Evolutionary conservation across 1,284 basidiomycete genomes (phyloP).

Genomic region (Quambalaria eucalypti): DNA sequence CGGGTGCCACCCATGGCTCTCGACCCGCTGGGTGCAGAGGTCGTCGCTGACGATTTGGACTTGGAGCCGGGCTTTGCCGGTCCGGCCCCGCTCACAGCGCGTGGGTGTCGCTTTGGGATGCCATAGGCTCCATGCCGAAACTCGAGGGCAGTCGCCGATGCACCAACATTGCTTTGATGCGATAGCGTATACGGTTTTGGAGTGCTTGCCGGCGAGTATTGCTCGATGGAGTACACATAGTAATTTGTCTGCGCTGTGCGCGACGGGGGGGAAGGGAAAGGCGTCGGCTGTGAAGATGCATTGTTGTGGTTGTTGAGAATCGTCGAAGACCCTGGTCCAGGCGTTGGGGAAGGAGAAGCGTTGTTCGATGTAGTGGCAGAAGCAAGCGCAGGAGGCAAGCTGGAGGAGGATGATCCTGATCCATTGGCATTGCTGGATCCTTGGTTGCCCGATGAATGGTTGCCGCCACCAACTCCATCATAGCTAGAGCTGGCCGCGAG

Average conservation of each 20-base stretch:
- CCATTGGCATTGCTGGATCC: background rate
- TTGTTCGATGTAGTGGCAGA: background rate
- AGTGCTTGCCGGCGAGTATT: background rate
- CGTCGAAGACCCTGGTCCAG: background rate
- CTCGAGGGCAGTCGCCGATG: conserved; percentile 4
- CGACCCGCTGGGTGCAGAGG: conserved; percentile 1
- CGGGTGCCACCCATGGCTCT: conserved; percentile 22
- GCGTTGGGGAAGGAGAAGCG: background rate
- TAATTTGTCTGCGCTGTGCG: background rate
- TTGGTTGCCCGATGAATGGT: background rate
- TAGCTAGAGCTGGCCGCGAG: background rate
- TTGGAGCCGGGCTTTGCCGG: too few relatives aligned
- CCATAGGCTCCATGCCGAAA: conserved; percentile 49
- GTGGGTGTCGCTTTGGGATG: conserved; percentile 47
- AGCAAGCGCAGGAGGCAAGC: background rate
- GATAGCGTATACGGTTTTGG: background rate
- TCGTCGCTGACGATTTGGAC: conserved; percentile 10
- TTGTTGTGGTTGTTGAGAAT: background rate
- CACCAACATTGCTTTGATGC: background rate
- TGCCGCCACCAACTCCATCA: background rate
- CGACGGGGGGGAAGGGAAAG: background rate
- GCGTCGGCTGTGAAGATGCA: background rate
- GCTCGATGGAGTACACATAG: background rate
- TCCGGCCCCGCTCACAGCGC: too few relatives aligned
- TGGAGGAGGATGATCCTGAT: background rate